Evolutionary conservation across 805 yeast genomes (phyloP), one percentile per base, ranked within the genome.

Genomic region (Lipomyces sp.): DNA sequence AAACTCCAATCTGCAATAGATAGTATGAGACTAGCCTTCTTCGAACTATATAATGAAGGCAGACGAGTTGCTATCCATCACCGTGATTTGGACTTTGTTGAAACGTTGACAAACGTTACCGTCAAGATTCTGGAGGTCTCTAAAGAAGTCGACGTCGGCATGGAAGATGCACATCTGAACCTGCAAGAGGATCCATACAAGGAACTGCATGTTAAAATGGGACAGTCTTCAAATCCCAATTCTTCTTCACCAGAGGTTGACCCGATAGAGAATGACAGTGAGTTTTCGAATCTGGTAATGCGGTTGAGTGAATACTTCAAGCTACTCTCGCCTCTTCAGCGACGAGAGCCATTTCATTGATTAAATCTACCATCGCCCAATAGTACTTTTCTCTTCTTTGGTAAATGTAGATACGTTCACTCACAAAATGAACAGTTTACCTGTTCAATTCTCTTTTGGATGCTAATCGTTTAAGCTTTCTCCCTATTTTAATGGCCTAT

Each of bases 41-140:
- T 59, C 8, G 66, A 59, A 6, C 48, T 63, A 11, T 63, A 63
- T 57, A 60, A 59, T 50, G 24, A 54, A 29, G 63, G 63, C n/a
- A 35, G 59, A 24, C 57, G 54, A 45, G 57, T 59, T 30, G 61
- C 66, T 5, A 13, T 59, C 6, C n/a, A 37, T 2, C 50, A 58
- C 4, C 45, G 45, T 13, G 45, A 42, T 13, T 6, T 24, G n/a
- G 15, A 11, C 18, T 63, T 59, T 39, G 37, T 63, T 10, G 53
- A 30, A 29, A 45, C 50, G 11, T 51, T 63, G 33, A 56, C 66
- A 32, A 18, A 53, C 45, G 24, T 62, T 24, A 45, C 62, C 13
- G 56, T 37, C 8, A 37, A 37, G 42, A 37, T 37, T 37, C 4
- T 37, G 42, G 42, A 37, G 42, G 8, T 6, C 42, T 37, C 42